Conservation (phyloP, 2,329 filamentous ascomycete genomes). For the Aspergillus terreus region DNA sequence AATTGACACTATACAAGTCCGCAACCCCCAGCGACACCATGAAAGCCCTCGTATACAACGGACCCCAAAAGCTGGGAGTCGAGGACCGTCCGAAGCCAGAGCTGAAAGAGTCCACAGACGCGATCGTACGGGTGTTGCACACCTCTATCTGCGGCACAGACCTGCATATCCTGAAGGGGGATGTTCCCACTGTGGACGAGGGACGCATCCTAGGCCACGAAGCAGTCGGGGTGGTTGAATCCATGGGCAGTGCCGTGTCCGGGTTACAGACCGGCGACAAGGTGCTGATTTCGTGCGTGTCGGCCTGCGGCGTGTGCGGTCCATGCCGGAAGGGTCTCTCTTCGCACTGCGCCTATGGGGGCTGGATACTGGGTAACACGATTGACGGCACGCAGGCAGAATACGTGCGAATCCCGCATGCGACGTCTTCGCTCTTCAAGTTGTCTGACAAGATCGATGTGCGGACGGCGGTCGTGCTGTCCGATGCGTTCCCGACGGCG, state of each 20-base stretch:
- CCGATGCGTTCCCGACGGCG: neutral
- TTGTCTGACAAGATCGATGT: neutral
- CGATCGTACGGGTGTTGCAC: conserved; percentile 48
- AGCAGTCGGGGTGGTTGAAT: conserved; percentile 49
- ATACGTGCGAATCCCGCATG: conserved; percentile 51
- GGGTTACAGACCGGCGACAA: conserved; percentile 52
- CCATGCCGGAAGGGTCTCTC: conserved; percentile 52
- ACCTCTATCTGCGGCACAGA: conserved; percentile 55
- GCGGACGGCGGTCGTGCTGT: neutral
- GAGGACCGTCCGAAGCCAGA: conserved; percentile 42
- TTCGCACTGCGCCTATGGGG: conserved; percentile 52
- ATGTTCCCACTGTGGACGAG: conserved; percentile 46
- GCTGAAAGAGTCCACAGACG: conserved; percentile 44
- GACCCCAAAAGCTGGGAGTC: conserved; percentile 32
- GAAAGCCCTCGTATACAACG: conserved; percentile 48
- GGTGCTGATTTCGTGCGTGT: conserved; percentile 53
- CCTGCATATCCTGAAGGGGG: conserved; percentile 55
- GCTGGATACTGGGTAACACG: conserved; percentile 54
- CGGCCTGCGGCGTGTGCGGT: conserved; percentile 49
- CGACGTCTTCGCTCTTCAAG: conserved; percentile 41
- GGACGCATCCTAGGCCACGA: conserved; percentile 52
- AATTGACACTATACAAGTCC: neutral
- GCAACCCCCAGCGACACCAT: conserved; percentile 23
- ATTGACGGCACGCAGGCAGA: conserved; percentile 55
- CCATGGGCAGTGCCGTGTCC: conserved; percentile 43